Evolutionary conservation across 2,329 filamentous ascomycete species (phyloP), one percentile per base, ranked within the genome.

Genomic region (Scleromitrula shiraiana): DNA sequence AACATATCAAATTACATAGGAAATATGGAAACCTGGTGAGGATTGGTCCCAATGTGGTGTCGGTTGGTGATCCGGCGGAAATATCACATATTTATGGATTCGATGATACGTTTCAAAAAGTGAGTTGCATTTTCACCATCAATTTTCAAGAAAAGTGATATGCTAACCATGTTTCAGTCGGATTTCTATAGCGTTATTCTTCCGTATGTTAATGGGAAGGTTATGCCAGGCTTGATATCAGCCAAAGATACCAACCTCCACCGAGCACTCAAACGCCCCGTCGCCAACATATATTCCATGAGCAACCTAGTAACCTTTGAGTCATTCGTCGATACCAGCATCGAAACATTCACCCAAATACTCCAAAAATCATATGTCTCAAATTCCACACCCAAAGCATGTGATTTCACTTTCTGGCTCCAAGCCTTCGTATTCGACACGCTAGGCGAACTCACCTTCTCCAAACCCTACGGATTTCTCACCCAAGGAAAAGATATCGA

Each of bases 221-320:
- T 15, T n/a, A 46, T 46, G 32, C 20, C 23, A 39, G 15, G 32
- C 20, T 19, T 46, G 35, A 37, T 32, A 24, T 38, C 32, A 7
- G 35, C 35, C 2, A 15, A 17, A 7, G 33, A 29, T 7, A 39
- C 1, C 15, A 17, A 15, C 5, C 15, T 19, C n/a, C 35, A 46
- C 5, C 29, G 24, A 14, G n/a, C 17, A 14, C 46, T 15, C n/a
- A n/a, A 39, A 6, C 19, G 23, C 3, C 50, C 50, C 7, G 51
- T 55, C 14, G 41, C 53, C 15, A 49, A 53, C 22, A 51, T 45
- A 23, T 56, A 51, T 37, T 51, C 48, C 14, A 51, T 53, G 54
- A 51, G 47, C 5, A 40, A 41, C n/a, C 49, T 55, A 7, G 59
- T 72, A 2, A 61, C 64, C 32, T 75, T 73, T 44, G 72, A 75